Evolutionary conservation across 2,329 filamentous ascomycete genomes (phyloP).

Genomic region (Penicillium sp.): DNA sequence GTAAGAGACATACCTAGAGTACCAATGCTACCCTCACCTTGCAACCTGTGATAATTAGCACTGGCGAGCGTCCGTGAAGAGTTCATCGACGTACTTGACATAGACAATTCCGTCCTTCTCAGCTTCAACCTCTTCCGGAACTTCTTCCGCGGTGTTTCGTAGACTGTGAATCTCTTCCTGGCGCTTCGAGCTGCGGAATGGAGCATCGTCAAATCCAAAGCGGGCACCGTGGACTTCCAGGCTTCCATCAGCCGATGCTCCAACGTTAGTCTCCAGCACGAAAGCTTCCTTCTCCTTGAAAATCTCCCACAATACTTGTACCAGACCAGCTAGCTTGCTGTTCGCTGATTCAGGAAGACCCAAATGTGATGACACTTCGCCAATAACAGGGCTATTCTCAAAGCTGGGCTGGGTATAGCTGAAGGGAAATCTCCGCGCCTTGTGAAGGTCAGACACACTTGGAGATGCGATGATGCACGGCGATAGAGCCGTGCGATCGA

Average conservation of each 20-base stretch:
- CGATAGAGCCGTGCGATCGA: slow-evolving; percentile 59
- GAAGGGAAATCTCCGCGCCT: slow-evolving; percentile 57
- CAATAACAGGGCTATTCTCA: slow-evolving; percentile 41
- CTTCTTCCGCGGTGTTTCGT: slow-evolving; percentile 50
- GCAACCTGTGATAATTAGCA: slow-evolving; percentile 32
- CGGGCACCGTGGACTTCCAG: slow-evolving; percentile 53
- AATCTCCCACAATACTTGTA: slow-evolving; percentile 54
- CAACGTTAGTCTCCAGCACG: slow-evolving; percentile 52
- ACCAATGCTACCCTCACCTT: slow-evolving; percentile 61
- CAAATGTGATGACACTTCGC: slow-evolving; percentile 45
- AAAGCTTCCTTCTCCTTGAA: slow-evolving; percentile 64
- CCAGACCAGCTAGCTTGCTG: slow-evolving; percentile 46
- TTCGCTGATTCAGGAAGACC: slow-evolving; percentile 48
- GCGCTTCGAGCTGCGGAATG: slow-evolving; percentile 58
- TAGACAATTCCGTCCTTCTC: slow-evolving; percentile 74
- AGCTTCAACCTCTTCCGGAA: slow-evolving; percentile 57
- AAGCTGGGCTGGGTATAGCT: slow-evolving; percentile 52
- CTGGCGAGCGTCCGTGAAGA: too few species aligned
- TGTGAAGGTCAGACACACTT: slow-evolving; percentile 42
- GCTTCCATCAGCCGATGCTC: slow-evolving; percentile 38
- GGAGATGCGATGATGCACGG: slow-evolving; percentile 63
- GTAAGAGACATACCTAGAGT: slow-evolving; percentile 54
- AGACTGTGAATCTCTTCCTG: slow-evolving; percentile 58
- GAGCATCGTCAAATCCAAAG: slow-evolving; percentile 67
- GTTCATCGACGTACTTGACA: slow-evolving; percentile 50